Conservation (phyloP, 2,329 filamentous ascomycete genomes). For the Didymella pinodella region DNA sequence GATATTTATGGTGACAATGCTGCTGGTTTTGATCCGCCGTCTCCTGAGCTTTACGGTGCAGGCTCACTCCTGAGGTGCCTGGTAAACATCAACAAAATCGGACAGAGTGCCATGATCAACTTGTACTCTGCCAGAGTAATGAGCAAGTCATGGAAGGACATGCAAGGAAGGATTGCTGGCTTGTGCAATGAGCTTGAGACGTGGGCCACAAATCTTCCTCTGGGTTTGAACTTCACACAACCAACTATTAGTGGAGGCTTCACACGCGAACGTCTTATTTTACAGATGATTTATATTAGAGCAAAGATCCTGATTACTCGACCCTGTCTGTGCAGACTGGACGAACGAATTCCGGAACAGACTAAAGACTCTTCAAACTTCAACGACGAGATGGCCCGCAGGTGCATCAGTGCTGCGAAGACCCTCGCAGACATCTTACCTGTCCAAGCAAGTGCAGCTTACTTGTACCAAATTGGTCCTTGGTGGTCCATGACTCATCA, state of each 20-base stretch:
- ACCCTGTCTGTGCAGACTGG: conserved; percentile 50
- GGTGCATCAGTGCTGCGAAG: conserved; percentile 48
- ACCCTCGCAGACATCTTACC: conserved; percentile 45
- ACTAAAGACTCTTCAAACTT: conserved; percentile 40
- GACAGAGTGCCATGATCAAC: too few relatives aligned
- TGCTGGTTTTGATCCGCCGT: too few relatives aligned
- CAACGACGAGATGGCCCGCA: conserved; percentile 40
- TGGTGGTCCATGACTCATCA: conserved; percentile 52
- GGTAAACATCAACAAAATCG: too few relatives aligned
- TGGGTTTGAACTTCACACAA: not conserved
- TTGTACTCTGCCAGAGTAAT: too few relatives aligned
- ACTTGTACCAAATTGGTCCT: conserved; percentile 35
- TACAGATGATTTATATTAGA: conserved; percentile 44
- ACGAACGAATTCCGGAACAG: conserved; percentile 44
- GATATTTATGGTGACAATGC: too few relatives aligned
- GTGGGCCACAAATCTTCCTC: not conserved
- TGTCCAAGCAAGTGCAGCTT: conserved; percentile 29
- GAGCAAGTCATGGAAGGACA: too few relatives aligned
- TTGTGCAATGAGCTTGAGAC: not conserved
- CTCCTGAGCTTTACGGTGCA: too few relatives aligned
- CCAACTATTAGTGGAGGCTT: too few relatives aligned
- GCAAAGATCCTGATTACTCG: conserved; percentile 49
- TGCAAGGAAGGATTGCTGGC: too few relatives aligned
- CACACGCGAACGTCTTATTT: conserved; percentile 30
- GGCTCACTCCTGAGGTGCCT: too few relatives aligned